A percentile compares a stretch with the other conserved stretches of the same genome.
phyloP scores from a whole-genome alignment of 176 grass and related monocot genomes.

The Cymbopogon citratus region DNA sequence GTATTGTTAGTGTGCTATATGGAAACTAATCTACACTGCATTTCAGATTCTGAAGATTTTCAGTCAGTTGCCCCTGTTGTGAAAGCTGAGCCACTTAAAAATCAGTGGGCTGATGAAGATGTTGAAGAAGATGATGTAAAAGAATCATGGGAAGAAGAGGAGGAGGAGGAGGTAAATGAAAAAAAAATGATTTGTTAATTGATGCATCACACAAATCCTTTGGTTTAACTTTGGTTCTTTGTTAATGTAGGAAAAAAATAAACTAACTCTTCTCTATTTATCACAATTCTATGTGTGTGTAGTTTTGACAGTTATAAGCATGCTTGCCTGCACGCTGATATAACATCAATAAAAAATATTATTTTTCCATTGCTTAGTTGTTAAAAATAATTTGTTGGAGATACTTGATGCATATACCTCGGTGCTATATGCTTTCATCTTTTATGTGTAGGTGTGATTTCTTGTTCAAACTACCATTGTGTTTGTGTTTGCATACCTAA shows the following conservation, averaged over 20 bases:
- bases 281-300: background rate
- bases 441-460: background rate
- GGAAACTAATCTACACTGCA: background rate
- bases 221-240: background rate
- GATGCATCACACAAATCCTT: background rate
- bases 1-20: conserved; percentile 1
- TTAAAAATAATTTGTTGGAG: background rate
- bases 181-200: background rate
- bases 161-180: conserved; percentile 48
- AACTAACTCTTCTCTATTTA: background rate
- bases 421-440: background rate
- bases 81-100: conserved; percentile 51
- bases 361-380: background rate
- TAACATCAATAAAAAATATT: background rate
- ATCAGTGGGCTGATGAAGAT: conserved; percentile 81
- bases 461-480: background rate
- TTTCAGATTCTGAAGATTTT: conserved; percentile 74
- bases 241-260: background rate
- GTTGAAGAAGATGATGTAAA: conserved; percentile 77
- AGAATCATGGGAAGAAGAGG: conserved; percentile 91
- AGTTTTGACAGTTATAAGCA: background rate
- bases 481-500: background rate
- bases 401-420: background rate
- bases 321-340: background rate
- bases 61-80: conserved; percentile 37